Base-by-base conservation (phyloP, 768 basidiomycete species). In the Trametes villosa region DNA sequence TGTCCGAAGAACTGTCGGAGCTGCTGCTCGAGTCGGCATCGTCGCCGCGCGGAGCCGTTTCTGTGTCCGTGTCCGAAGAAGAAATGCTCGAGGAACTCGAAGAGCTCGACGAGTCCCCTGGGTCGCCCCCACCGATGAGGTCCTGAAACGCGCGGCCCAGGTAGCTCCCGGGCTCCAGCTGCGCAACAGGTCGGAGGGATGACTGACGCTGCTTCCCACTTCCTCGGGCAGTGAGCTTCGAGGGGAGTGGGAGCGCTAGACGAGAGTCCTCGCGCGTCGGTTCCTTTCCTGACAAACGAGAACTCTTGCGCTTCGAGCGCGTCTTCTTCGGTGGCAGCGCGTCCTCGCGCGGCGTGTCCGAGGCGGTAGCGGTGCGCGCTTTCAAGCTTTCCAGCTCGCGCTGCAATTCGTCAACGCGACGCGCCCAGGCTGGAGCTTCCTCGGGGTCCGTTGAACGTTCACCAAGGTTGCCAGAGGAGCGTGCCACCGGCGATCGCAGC, bases 141-240 rank as follows among this genome's bases (percentile, higher is more conserved):
- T 42, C 12, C 15, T 40, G 11, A 24, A 62, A 62, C 3, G 55
- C 56, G 2, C 26, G 42, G 8, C 57, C 62, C 0, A 64, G 20
- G 47, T 59, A 64, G 29, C 62, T 64, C 4, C 30, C 36, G 3
- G 48, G 33, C 31, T 49, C 62, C 2, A 59, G 24, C 40, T 63
- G 62, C 11, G 62, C n/a, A 0, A 49, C 45, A 1, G 57, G 62
- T 2, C 40, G 22, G 22, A 64, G 22, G 13, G 26, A 42, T 2
- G 36, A 44, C 27, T 22, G 42, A 4, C 24, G 44, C 22, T 12
- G 9, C 11, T 44, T 20, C 1, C n/a, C 5, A 6, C n/a, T 5
- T 4, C n/a, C 15, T 9, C 34, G 30, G 18, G 51, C 33, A 3
- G 30, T 4, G n/a, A 33, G 33, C 40, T 55, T 26, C 30, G 30